Base-by-base conservation (phyloP, 2,329 filamentous ascomycete genomes). In the Fusarium papillatum region DNA sequence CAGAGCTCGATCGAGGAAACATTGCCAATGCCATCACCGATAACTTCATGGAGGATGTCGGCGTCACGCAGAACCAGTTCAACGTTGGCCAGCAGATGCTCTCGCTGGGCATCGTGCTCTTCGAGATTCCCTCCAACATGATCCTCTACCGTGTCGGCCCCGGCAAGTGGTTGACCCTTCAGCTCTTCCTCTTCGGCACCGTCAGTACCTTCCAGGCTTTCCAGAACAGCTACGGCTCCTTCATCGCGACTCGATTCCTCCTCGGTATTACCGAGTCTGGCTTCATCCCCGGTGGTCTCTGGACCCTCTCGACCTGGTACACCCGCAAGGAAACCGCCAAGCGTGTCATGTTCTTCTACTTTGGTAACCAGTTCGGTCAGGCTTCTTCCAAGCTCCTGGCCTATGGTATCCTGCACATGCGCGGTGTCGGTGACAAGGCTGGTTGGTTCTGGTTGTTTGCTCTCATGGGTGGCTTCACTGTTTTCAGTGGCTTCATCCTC, bases 391-490 rank as follows among this genome's bases (percentile, higher is more conserved):
- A 82, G 68, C 82, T 88, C 5, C 76, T 88, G 5, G 86, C 86
- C 1, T 87, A 84, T 43, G 86, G 84, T 4, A 87, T 88, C 41
- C 82, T 91, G 29, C 86, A 88, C 66, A 86, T 91, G 82, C 80
- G 84, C 9, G 88, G 88, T 2, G 83, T 86, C 2, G 84, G 82
- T 2, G 87, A 86, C 9, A 82, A 87, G 66, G 78, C 86, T 0
- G 89, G 89, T n/a, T 91, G 89, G 89, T 87, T 88, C 74, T 91
- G 89, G 89, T 82, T 91, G 2, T 91, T 90, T 74, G 79, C 83
- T 14, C 80, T 90, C 34, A 89, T 90, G 84, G 89, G 89, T 1
- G 78, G 83, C 17, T 90, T 91, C 73, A 90, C 88, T n/a, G 78
- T 90, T 14, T 67, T 85, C 16, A 81, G 81, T 31, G 85, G 86